Evolutionary conservation across 208 protist genomes (phyloP).

Genomic region (Trichomonas tenax): DNA sequence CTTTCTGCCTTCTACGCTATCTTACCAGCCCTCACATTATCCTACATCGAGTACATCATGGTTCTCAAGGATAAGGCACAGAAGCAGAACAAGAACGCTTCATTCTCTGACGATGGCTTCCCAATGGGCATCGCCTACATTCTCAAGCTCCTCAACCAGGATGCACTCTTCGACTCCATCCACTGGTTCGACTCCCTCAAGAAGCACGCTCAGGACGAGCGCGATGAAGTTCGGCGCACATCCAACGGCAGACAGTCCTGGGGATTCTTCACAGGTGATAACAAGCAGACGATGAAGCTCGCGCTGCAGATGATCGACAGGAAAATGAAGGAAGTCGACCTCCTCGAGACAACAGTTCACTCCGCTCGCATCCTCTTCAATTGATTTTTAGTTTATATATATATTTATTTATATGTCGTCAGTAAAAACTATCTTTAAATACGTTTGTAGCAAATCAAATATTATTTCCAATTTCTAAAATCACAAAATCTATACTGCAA

Average conservation of each 20-base stretch:
- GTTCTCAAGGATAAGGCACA: slow-evolving; percentile 71
- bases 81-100: slow-evolving; percentile 60
- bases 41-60: slow-evolving; percentile 72
- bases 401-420: too few species aligned
- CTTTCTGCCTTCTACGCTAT: slow-evolving; percentile 75
- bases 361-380: background rate
- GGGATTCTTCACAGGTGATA: background rate
- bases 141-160: slow-evolving; percentile 71
- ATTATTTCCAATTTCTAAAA: too few species aligned
- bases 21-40: slow-evolving; percentile 73
- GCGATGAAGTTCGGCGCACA: background rate
- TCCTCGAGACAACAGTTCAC: slow-evolving; percentile 2
- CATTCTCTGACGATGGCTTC: slow-evolving; percentile 87
- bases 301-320: background rate
- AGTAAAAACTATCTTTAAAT: too few species aligned
- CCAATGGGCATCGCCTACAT: slow-evolving; percentile 75
- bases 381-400: background rate
- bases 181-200: slow-evolving; percentile 72
- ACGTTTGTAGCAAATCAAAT: too few species aligned
- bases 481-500: too few species aligned
- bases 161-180: slow-evolving; percentile 67
- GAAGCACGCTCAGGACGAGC: background rate
- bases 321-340: background rate
- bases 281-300: background rate
- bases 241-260: background rate